Evolutionary conservation across 2,329 filamentous ascomycete genomes (phyloP).

Genomic region (Coniochaeta sp.): DNA sequence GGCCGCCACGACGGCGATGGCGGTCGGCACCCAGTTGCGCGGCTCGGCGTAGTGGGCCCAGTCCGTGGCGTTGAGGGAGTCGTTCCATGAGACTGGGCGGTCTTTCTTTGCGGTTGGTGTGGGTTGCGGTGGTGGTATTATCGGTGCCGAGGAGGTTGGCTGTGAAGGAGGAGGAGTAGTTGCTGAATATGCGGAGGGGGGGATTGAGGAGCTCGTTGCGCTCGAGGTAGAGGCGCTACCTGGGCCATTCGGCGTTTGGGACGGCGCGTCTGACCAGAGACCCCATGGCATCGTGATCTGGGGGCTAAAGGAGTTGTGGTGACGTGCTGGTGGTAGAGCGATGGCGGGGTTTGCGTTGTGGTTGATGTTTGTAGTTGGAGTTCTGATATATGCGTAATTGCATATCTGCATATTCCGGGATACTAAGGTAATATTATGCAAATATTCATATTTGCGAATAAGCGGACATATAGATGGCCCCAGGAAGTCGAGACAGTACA

Average conservation of each 20-base stretch:
- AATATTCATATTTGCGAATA: neutral
- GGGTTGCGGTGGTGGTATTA: neutral
- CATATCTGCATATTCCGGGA: neutral
- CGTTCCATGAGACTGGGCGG: constrained; percentile 27
- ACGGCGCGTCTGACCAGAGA: constrained; percentile 1
- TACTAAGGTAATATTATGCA: neutral
- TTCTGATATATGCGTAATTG: neutral
- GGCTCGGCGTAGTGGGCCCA: constrained; percentile 49
- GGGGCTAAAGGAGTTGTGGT: neutral
- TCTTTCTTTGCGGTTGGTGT: constrained; percentile 1
- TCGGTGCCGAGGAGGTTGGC: constrained; percentile 3
- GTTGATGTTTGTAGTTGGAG: neutral
- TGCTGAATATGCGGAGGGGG: neutral
- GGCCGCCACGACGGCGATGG: constrained; percentile 47
- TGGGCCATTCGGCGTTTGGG: constrained; percentile 4
- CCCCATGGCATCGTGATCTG: constrained; percentile 13
- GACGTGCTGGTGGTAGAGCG: neutral
- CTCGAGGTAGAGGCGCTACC: constrained; percentile 1
- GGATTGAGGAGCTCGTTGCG: neutral
- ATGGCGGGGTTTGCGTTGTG: neutral
- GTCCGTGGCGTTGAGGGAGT: constrained; percentile 36
- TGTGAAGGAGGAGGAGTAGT: neutral
- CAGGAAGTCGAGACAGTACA: no score
- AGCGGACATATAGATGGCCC: no score
- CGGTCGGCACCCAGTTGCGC: constrained; percentile 42